Evolutionary conservation across 257 asterid genomes (phyloP).

Genomic region (Fraxinus cuspidata): DNA sequence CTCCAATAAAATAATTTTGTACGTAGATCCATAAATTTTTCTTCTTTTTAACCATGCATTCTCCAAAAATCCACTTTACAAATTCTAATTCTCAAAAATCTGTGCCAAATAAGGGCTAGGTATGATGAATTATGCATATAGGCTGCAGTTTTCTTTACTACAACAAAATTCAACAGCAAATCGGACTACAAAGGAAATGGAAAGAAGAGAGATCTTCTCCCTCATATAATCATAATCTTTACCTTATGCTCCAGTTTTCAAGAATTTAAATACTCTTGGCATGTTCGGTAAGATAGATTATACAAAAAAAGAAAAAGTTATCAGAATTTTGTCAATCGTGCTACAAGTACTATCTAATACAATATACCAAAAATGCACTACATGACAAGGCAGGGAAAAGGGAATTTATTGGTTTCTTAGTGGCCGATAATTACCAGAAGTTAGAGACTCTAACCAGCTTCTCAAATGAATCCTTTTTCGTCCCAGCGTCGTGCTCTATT

Average conservation of each 20-base stretch:
- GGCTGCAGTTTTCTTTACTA: constrained; percentile 12
- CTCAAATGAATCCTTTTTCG: too few species aligned
- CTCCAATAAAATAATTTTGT: too few species aligned
- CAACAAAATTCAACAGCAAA: constrained; percentile 29
- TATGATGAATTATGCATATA: background rate
- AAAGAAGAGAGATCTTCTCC: constrained; percentile 43
- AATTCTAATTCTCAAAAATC: too few species aligned
- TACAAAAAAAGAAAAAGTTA: too few species aligned
- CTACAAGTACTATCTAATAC: background rate
- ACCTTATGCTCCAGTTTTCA: background rate
- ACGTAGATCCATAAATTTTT: too few species aligned
- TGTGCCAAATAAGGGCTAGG: background rate
- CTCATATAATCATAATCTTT: constrained; percentile 21
- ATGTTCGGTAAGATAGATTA: background rate
- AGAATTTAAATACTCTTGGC: background rate
- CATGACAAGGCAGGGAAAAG: background rate
- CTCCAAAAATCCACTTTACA: too few species aligned
- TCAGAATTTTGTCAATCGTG: too few species aligned
- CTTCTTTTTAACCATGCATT: too few species aligned
- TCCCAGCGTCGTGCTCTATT: too few species aligned
- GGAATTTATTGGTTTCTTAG: background rate
- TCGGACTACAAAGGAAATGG: constrained; percentile 65
- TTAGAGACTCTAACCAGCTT: too few species aligned
- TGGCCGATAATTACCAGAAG: background rate
- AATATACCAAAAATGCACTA: background rate